Conservation (phyloP, 768 basidiomycete species). For the Termitomyces heimii region DNA sequence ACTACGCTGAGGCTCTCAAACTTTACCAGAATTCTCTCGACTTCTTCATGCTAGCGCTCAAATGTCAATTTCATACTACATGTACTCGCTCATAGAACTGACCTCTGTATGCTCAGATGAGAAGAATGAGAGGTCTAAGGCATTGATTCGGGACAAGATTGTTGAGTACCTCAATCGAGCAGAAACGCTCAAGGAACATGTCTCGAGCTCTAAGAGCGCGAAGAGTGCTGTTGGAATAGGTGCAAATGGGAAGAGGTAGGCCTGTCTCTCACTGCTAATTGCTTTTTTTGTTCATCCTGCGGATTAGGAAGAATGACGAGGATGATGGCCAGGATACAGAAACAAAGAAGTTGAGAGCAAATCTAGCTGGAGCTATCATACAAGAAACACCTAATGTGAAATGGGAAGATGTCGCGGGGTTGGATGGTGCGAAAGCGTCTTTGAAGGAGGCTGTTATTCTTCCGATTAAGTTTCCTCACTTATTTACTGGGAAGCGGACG, state of each 20-base stretch:
- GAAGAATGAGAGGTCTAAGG: slow-evolving; percentile 91
- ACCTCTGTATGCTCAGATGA: slow-evolving; percentile 47
- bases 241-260: slow-evolving; percentile 41
- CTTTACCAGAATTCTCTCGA: slow-evolving; percentile 93
- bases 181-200: slow-evolving; percentile 85
- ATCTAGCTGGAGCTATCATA: slow-evolving; percentile 82
- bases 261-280: background rate
- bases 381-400: slow-evolving; percentile 92
- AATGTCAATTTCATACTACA: slow-evolving; percentile 49
- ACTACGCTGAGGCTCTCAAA: slow-evolving; percentile 93
- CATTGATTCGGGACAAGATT: slow-evolving; percentile 82
- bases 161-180: slow-evolving; percentile 89
- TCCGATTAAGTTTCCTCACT: slow-evolving; percentile 98
- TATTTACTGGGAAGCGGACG: slow-evolving; percentile 97
- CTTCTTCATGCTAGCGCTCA: slow-evolving; percentile 96
- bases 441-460: slow-evolving; percentile 98
- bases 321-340: slow-evolving; percentile 88
- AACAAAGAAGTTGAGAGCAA: slow-evolving; percentile 92
- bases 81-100: background rate
- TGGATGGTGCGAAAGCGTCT: slow-evolving; percentile 92
- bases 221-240: slow-evolving; percentile 43
- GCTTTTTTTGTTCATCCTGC: background rate
- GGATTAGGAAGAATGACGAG: slow-evolving; percentile 34
- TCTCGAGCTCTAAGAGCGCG: slow-evolving; percentile 62
- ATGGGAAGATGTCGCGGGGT: slow-evolving; percentile 98